A percentile compares a stretch with the other conserved stretches of the same genome.
Conservation (phyloP, 805 yeast species). For the Saccharomyces kudriavzevii region DNA sequence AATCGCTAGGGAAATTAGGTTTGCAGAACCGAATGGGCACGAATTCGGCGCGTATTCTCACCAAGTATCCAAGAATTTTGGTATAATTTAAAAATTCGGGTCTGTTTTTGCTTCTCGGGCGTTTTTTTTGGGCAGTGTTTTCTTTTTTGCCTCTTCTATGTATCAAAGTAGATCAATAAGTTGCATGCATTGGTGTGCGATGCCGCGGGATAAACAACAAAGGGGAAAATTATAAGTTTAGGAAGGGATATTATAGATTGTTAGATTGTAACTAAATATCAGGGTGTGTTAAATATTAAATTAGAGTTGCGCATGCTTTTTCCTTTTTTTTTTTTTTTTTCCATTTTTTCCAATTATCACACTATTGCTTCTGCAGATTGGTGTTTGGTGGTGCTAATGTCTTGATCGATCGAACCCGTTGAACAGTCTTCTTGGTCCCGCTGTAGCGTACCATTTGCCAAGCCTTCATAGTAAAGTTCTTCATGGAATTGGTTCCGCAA, state of each 20-base stretch:
- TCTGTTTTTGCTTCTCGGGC: background rate
- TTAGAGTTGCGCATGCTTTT: background rate
- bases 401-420: background rate
- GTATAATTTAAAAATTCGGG: background rate
- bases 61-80: slow-evolving; percentile 9
- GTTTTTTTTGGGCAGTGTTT: background rate
- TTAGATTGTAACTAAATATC: background rate
- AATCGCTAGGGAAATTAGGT: background rate
- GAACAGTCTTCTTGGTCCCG: background rate
- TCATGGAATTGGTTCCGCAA: slow-evolving; percentile 10
- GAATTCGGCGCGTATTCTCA: background rate
- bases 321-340: background rate
- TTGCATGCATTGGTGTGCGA: background rate
- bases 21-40: background rate
- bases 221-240: background rate
- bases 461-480: background rate
- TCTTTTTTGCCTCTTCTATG: background rate
- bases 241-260: background rate
- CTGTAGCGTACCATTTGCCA: background rate
- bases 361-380: background rate
- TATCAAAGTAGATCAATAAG: background rate
- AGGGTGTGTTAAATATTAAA: background rate
- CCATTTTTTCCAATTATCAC: background rate
- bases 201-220: background rate
- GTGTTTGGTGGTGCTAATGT: background rate